Conservation (phyloP, 208 protist species). For the Wallacemonas sp. region DNA sequence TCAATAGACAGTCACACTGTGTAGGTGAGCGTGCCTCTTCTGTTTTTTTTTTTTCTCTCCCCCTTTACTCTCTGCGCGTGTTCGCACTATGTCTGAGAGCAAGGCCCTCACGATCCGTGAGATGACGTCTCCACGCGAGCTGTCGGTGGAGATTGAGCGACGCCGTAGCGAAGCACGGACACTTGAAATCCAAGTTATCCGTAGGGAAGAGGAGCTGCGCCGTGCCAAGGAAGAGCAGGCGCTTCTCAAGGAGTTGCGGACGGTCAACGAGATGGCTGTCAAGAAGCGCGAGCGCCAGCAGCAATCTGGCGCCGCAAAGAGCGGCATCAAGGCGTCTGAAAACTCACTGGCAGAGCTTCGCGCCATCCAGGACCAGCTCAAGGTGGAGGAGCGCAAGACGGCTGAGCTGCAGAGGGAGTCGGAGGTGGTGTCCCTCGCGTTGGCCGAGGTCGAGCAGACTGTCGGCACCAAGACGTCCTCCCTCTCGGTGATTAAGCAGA, state of each 20-base stretch:
- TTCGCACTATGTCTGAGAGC: conserved; percentile 44
- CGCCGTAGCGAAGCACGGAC: conserved; percentile 53
- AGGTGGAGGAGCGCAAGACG: conserved; percentile 63
- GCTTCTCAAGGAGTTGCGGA: conserved; percentile 72
- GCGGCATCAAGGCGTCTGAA: conserved; percentile 55
- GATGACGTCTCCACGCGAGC: conserved; percentile 26
- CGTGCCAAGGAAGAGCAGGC: conserved; percentile 79
- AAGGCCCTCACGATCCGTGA: conserved; percentile 51
- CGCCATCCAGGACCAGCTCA: conserved; percentile 70
- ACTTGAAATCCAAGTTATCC: conserved; percentile 65
- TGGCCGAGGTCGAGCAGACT: conserved; percentile 65
- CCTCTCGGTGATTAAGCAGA: conserved; percentile 58
- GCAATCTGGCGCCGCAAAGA: neutral
- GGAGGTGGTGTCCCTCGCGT: conserved; percentile 40
- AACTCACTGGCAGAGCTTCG: conserved; percentile 66
- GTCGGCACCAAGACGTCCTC: conserved; percentile 49
- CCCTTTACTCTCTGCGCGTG: conserved; percentile 2
- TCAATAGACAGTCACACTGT: no score
- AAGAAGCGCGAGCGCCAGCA: conserved; percentile 52
- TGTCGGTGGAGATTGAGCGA: conserved; percentile 51
- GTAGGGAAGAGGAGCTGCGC: conserved; percentile 77
- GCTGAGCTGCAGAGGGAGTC: conserved; percentile 54
- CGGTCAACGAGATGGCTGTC: conserved; percentile 79
- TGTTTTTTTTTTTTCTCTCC: neutral
- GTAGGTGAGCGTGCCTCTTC: no score